Evolutionary conservation across 192 early-diverging fungal genomes (phyloP), one percentile per base, ranked within the genome.

Genomic region (Globomyces pollinis-pini): DNA sequence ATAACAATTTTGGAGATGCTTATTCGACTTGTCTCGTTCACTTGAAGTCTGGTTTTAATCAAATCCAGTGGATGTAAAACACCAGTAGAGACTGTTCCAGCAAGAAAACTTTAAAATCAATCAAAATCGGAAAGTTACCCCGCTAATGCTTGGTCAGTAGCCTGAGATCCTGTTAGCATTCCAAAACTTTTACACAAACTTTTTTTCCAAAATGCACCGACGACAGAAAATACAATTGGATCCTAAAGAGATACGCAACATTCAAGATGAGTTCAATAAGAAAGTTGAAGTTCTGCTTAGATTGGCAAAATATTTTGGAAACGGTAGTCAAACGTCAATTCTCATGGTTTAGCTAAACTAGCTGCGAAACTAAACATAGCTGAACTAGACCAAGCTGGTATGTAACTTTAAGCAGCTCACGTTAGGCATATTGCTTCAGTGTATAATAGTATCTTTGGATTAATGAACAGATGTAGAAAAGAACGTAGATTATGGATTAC

Each of bases 21-120:
- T n/a, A 33, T 15, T 8, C 24, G n/a, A 20, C 42, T 9, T 26
- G 15, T 45, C 44, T 63, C 29, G 24, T 41, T 76, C 81, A 84
- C 81, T 79, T 96, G 94, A 50, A 94, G 80, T 29, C 91, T 73
- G 9, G 86, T 91, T 61, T 99, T 99, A 41, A 99, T 76, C 24
- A 97, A 66, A 71, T 99, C 96, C n/a, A 99, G 65, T 21, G 94
- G 96, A 63, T 96, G 93, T 42, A 96, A 75, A 20, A 79, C 54
- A 2, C 77, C 71, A 0, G 96, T 97, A 12, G 91, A 88, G 11
- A 85, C 78, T 3, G 87, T 70, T 12, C 91, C 94, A 0, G 92
- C 94, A 20, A 77, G 72, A 47, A 96, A 85, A n/a, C n/a, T n/a
- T n/a, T n/a, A n/a, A n/a, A n/a, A n/a, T n/a, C n/a, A n/a, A n/a